Percentiles rank a stretch among this genome's conserved stretches.
Evolutionary conservation across 2,329 filamentous ascomycete species (phyloP).

Genomic region (Trichoderma atroviride): DNA sequence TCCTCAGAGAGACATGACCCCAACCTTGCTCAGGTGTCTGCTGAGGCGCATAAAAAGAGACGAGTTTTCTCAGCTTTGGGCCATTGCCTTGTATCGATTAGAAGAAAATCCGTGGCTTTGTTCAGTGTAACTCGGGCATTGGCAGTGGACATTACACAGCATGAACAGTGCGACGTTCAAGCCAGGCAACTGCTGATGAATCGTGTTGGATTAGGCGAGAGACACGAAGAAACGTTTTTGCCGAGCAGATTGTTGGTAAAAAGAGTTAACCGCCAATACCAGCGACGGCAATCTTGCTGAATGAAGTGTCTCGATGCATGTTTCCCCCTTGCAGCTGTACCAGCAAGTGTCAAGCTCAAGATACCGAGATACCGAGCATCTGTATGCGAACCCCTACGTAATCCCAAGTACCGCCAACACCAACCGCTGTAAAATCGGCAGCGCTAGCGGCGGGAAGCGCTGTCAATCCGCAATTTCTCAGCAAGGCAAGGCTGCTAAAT

Average conservation of each 20-base stretch:
- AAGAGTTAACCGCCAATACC: not conserved
- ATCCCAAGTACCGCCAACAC: not conserved
- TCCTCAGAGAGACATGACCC: not conserved
- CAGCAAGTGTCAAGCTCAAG: not conserved
- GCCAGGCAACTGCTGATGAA: constrained; percentile 11
- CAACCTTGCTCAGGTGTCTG: not conserved
- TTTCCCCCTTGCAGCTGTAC: not conserved
- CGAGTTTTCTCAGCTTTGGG: not conserved
- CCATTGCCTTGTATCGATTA: not conserved
- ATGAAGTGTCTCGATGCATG: constrained; percentile 11
- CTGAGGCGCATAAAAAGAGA: not conserved
- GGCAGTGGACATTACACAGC: not conserved
- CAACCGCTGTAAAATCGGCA: not conserved
- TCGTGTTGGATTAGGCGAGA: constrained; percentile 13
- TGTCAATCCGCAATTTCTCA: constrained; percentile 18
- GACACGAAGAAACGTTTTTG: not conserved
- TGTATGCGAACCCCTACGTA: not conserved
- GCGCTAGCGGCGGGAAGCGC: constrained; percentile 10
- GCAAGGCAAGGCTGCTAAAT: not conserved
- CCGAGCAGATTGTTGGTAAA: not conserved
- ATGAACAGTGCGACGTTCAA: not conserved
- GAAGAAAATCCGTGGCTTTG: not conserved
- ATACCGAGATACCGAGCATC: not conserved
- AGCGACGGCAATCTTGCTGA: not conserved
- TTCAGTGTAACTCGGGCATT: not conserved